Base-by-base conservation (phyloP, 768 basidiomycete species). In the Hygrocybe punicea region DNA sequence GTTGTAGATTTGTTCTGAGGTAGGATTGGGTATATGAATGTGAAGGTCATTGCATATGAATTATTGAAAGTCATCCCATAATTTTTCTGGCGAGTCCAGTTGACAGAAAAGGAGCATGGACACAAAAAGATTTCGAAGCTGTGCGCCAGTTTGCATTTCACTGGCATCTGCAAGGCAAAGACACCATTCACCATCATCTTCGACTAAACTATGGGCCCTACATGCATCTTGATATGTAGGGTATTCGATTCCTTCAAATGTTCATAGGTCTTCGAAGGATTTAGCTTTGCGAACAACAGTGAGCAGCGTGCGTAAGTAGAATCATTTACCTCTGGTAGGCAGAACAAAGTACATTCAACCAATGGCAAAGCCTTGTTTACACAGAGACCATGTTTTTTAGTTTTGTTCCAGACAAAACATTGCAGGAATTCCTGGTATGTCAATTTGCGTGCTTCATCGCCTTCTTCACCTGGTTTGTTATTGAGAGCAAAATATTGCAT, bases 151-250 rank as follows among this genome's bases (percentile, higher is more conserved):
- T 23, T 70, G 65, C 63, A 81, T 77, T 0, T 53, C 35, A 17
- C 64, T 55, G 29, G 76, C 79, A 11, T 83, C 78, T n/a, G 62
- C 5, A 0, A 83, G 56, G 60, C 79, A 81, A 4, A 59, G 58
- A 0, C 62, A n/a, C 76, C 77, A 82, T 60, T 83, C 79, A 19
- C 60, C 61, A 61, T 83, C 75, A 72, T 80, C 73, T 19, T 79
- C 70, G 4, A 83, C 64, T 0, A 83, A 70, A 1, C 77, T 78
- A 6, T 51, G 48, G 23, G 71, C 70, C 14, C 67, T 17, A 53
- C 80, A 82, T 2, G 79, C 78, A 1, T 70, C 73, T 33, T 68
- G 63, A 49, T 75, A 81, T 1, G 72, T 73, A 0, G 58, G 51
- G 65, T 69, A 61, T n/a, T n/a, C 10, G 0, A 54, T 34, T 1